These are phyloP conservation scores for Solanum dulcamara DNA, from an alignment of 257 asterid genomes.

Conservation along the genomic window DNA sequence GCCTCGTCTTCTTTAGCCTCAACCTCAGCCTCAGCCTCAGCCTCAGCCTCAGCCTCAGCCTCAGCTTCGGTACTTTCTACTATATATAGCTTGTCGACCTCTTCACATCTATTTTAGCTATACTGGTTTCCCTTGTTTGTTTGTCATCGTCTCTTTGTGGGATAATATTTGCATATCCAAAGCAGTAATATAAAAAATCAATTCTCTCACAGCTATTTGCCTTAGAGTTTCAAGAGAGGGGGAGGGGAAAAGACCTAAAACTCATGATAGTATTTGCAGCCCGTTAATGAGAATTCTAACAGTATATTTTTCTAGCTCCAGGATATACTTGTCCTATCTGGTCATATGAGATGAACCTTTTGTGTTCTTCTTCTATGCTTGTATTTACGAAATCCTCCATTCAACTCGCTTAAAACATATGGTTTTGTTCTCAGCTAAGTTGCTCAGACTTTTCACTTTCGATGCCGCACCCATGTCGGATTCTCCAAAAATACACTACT, in stretches of 20 bases:
- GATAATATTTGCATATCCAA: neutral
- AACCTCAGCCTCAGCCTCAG: neutral
- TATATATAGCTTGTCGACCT: neutral
- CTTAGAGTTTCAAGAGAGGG: neutral
- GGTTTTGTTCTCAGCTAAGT: neutral
- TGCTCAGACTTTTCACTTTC: too few relatives aligned
- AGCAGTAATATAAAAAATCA: neutral
- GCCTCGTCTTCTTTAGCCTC: conserved; percentile 1
- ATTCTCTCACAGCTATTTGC: neutral
- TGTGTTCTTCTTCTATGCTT: neutral
- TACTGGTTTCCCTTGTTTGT: neutral
- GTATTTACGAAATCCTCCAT: neutral
- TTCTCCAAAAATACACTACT: too few relatives aligned
- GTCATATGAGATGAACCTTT: neutral
- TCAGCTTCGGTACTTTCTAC: neutral
- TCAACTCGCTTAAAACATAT: neutral
- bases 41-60: neutral
- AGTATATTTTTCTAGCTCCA: neutral
- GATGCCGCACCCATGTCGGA: too few relatives aligned
- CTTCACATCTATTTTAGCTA: neutral
- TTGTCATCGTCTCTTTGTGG: neutral
- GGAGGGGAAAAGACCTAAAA: neutral
- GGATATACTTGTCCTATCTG: neutral
- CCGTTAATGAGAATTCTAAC: neutral
- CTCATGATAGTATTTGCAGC: neutral